These are phyloP conservation scores for Trichosporon asahii DNA, from an alignment of 1,284 basidiomycete genomes.

Conservation along the genomic window DNA sequence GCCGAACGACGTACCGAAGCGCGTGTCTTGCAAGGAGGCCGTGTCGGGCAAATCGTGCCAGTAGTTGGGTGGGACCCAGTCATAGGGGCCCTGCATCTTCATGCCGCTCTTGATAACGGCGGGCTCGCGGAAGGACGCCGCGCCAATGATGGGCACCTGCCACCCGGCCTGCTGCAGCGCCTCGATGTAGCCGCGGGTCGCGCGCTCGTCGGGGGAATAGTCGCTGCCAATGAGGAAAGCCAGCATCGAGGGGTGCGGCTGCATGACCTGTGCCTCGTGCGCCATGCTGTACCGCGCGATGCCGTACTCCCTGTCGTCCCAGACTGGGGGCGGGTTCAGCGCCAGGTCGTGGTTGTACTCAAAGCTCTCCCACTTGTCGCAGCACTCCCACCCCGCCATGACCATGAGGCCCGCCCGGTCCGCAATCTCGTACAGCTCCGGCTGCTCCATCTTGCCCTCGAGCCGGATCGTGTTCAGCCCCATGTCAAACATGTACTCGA, in stretches of 20 bases:
- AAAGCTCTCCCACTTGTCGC: constrained; percentile 6
- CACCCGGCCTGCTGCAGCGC: neutral
- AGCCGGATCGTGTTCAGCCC: neutral
- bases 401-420: neutral
- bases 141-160: neutral
- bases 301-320: constrained; percentile 7
- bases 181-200: neutral
- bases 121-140: neutral
- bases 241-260: neutral
- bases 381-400: constrained; percentile 1
- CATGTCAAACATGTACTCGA: neutral
- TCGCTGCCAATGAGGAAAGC: neutral
- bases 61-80: constrained; percentile 1
- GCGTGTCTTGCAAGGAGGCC: neutral
- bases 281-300: constrained; percentile 2
- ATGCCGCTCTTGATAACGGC: neutral
- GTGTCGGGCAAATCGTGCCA: neutral
- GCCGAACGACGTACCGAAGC: neutral
- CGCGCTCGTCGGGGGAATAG: neutral
- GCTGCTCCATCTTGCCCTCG: constrained; percentile 6
- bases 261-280: neutral
- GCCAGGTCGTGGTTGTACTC: constrained; percentile 2
- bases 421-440: constrained; percentile 1
- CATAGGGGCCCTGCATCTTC: neutral
- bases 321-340: neutral